phyloP scores from a whole-genome alignment of 2,329 filamentous ascomycete species.

The Zelopaecilomyces penicillatus region DNA sequence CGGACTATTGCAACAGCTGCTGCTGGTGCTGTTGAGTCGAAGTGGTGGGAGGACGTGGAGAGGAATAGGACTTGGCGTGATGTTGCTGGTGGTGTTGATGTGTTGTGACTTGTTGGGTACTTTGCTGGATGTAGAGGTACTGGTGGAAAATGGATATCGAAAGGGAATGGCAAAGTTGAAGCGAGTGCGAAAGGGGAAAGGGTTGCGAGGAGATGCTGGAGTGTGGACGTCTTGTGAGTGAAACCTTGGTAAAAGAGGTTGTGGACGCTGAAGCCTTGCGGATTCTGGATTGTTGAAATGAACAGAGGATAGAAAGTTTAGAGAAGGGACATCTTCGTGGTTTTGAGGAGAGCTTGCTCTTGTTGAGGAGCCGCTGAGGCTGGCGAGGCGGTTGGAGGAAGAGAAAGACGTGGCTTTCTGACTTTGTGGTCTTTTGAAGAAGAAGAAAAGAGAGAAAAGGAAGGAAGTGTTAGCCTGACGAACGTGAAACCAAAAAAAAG shows the following conservation, averaged over 20 bases:
- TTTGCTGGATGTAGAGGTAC: too few species aligned
- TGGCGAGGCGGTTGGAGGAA: slow-evolving; percentile 13
- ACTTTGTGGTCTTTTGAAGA: slow-evolving; percentile 7
- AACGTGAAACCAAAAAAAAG: too few species aligned
- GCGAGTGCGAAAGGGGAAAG: slow-evolving; percentile 27
- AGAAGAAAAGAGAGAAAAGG: background rate
- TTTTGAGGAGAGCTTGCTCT: background rate
- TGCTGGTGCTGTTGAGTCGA: too few species aligned
- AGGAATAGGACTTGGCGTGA: too few species aligned
- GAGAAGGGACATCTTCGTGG: background rate
- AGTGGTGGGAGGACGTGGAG: too few species aligned
- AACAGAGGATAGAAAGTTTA: slow-evolving; percentile 4
- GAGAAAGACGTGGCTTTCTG: slow-evolving; percentile 14
- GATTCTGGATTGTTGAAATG: background rate
- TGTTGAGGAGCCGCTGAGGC: slow-evolving; percentile 12
- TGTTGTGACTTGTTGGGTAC: too few species aligned
- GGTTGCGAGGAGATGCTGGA: slow-evolving; percentile 18
- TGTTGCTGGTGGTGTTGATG: too few species aligned
- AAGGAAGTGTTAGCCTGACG: too few species aligned
- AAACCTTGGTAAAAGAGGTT: background rate
- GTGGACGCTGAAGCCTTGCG: background rate
- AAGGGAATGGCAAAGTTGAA: slow-evolving; percentile 19
- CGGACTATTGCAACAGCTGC: too few species aligned
- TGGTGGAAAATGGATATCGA: background rate
- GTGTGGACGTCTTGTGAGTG: slow-evolving; percentile 5